These are phyloP conservation scores for Neonectria coccinea DNA, from an alignment of 2,329 filamentous ascomycete species.

Conservation along the genomic window DNA sequence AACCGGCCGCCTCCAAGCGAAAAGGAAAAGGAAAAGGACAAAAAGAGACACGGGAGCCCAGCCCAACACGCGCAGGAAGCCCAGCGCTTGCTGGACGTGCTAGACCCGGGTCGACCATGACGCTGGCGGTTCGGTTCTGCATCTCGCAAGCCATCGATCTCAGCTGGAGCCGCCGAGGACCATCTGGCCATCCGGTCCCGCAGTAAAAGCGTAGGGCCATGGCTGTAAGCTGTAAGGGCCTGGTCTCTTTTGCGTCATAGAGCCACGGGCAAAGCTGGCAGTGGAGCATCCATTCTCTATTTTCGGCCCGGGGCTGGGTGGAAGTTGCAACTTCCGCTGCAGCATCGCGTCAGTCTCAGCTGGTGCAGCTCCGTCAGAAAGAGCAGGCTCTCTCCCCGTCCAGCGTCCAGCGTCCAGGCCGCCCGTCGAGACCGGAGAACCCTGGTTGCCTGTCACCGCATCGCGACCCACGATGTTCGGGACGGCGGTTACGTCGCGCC, in stretches of 20 bases:
- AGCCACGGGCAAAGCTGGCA: neutral
- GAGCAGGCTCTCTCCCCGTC: neutral
- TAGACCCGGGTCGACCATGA: neutral
- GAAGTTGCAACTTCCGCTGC: neutral
- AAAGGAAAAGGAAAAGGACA: neutral
- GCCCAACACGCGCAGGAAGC: conserved; percentile 16
- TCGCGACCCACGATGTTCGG: conserved; percentile 33
- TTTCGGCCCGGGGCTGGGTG: conserved; percentile 11
- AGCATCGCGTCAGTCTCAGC: neutral
- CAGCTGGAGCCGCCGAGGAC: conserved; percentile 23
- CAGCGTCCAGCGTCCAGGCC: neutral
- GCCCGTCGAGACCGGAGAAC: no score
- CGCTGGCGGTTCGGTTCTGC: conserved; percentile 25
- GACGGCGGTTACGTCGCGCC: conserved; percentile 40
- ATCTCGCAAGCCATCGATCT: conserved; percentile 20
- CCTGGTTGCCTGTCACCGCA: conserved; percentile 12
- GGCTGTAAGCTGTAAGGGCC: neutral
- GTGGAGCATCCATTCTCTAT: conserved; percentile 7
- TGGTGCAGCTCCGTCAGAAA: neutral
- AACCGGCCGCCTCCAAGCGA: conserved; percentile 13
- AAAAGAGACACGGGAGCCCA: conserved; percentile 13
- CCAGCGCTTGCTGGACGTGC: conserved; percentile 25
- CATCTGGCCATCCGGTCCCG: conserved; percentile 1
- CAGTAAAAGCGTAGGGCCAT: neutral
- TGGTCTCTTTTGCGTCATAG: conserved; percentile 17